Evolutionary conservation across 345 rosid species (phyloP).

Genomic region (Moringa oleifera): DNA sequence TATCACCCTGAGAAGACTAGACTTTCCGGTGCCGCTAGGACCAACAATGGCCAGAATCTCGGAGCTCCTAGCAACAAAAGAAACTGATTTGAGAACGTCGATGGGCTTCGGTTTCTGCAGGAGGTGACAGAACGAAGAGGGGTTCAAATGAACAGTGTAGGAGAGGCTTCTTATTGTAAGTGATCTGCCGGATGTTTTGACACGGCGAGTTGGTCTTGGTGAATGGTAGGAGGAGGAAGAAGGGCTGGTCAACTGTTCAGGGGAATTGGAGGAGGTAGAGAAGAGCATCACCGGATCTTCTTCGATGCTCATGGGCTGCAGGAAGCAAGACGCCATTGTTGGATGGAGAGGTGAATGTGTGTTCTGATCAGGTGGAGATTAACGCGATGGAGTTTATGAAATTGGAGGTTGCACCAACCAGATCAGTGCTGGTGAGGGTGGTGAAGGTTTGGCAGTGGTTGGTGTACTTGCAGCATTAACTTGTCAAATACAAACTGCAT

Average conservation of each 20-base stretch:
- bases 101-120: conserved; percentile 36
- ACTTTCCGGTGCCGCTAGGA: conserved; percentile 87
- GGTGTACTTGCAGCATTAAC: too few species aligned
- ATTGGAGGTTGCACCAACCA: conserved; percentile 40
- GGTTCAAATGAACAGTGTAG: conserved; percentile 36
- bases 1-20: conserved; percentile 62
- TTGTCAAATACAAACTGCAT: too few species aligned
- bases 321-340: conserved; percentile 60
- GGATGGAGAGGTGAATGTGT: too few species aligned
- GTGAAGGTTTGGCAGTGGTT: conserved; percentile 39
- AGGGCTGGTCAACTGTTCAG: conserved; percentile 45
- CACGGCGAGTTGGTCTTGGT: conserved; percentile 17
- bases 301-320: conserved; percentile 32
- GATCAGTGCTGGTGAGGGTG: conserved; percentile 18
- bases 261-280: conserved; percentile 63
- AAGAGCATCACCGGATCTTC: conserved; percentile 64
- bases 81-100: conserved; percentile 55
- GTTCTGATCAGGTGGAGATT: background rate
- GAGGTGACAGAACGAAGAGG: conserved; percentile 27
- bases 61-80: conserved; percentile 55
- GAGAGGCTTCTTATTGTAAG: conserved; percentile 55
- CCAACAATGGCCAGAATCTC: conserved; percentile 76
- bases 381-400: background rate
- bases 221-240: conserved; percentile 61
- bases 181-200: conserved; percentile 14